These are phyloP conservation scores for Didymella segeticola DNA, from an alignment of 2,329 filamentous ascomycete species.

Conservation along the genomic window DNA sequence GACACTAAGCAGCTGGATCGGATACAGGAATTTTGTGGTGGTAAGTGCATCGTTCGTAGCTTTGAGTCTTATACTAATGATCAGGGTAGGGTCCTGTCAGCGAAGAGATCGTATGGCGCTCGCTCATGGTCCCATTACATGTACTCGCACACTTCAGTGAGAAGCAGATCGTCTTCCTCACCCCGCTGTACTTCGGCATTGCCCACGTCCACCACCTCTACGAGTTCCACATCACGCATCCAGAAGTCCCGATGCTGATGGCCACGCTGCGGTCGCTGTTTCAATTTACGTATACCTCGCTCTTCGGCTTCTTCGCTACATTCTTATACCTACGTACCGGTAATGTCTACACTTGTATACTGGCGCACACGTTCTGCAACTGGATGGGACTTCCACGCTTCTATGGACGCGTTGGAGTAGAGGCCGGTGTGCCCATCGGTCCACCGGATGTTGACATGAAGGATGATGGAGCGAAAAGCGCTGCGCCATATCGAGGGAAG, in stretches of 20 bases:
- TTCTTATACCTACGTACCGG: slow-evolving; percentile 89
- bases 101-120: slow-evolving; percentile 93
- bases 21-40: slow-evolving; percentile 85
- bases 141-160: slow-evolving; percentile 66
- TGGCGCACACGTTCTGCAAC: slow-evolving; percentile 90
- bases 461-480: slow-evolving; percentile 48
- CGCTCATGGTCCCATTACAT: slow-evolving; percentile 82
- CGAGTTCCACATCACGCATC: slow-evolving; percentile 85
- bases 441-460: slow-evolving; percentile 40
- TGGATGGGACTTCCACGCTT: slow-evolving; percentile 86
- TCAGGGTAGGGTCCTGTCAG: slow-evolving; percentile 72
- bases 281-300: slow-evolving; percentile 87
- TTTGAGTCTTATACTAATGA: slow-evolving; percentile 16
- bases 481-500: slow-evolving; percentile 22
- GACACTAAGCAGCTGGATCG: slow-evolving; percentile 73
- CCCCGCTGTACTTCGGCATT: slow-evolving; percentile 88
- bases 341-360: slow-evolving; percentile 75
- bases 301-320: slow-evolving; percentile 92
- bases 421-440: slow-evolving; percentile 55
- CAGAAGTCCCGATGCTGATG: slow-evolving; percentile 67
- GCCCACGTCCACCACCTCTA: slow-evolving; percentile 96
- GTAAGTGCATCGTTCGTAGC: slow-evolving; percentile 58
- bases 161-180: slow-evolving; percentile 74
- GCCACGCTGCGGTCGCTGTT: slow-evolving; percentile 76
- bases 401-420: slow-evolving; percentile 73